Percentiles rank a stretch among this genome's conserved stretches.
Conservation (phyloP, 495 filamentous ascomycete genomes). For the Aspergillus olivimuriae region DNA sequence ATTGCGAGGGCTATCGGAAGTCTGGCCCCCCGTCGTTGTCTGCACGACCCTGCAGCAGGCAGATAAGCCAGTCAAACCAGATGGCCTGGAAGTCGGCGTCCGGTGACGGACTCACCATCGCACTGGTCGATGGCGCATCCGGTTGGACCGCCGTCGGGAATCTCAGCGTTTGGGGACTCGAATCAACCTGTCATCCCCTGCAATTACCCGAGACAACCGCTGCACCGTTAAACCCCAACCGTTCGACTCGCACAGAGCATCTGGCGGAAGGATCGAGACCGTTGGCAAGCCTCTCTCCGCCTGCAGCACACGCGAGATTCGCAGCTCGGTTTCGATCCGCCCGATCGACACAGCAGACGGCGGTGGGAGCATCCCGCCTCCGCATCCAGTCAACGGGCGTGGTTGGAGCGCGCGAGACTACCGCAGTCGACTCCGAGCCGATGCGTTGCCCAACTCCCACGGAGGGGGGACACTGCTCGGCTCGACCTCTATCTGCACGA, state of each 20-base stretch:
- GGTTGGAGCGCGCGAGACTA: neutral
- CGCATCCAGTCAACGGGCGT: neutral
- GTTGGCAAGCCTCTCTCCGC: neutral
- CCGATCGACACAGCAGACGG: neutral
- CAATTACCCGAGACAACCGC: constrained; percentile 14
- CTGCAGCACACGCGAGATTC: neutral
- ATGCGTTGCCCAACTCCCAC: neutral
- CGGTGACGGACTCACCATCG: constrained; percentile 6
- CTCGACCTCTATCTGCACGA: neutral
- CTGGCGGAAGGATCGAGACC: neutral
- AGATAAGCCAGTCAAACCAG: neutral
- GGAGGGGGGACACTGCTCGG: neutral
- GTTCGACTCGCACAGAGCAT: neutral
- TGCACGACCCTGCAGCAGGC: constrained; percentile 12
- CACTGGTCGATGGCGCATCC: neutral
- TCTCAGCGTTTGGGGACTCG: constrained; percentile 1
- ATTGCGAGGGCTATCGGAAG: neutral
- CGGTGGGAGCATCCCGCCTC: neutral
- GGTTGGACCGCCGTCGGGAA: constrained; percentile 1
- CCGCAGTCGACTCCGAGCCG: neutral
- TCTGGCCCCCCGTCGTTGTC: neutral
- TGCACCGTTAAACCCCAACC: neutral
- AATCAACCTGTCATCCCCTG: constrained; percentile 3
- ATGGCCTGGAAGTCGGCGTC: neutral
- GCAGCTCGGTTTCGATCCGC: neutral